These are phyloP conservation scores for Trichoderma afroharzianum DNA, from an alignment of 2,329 filamentous ascomycete species.

Conservation along the genomic window DNA sequence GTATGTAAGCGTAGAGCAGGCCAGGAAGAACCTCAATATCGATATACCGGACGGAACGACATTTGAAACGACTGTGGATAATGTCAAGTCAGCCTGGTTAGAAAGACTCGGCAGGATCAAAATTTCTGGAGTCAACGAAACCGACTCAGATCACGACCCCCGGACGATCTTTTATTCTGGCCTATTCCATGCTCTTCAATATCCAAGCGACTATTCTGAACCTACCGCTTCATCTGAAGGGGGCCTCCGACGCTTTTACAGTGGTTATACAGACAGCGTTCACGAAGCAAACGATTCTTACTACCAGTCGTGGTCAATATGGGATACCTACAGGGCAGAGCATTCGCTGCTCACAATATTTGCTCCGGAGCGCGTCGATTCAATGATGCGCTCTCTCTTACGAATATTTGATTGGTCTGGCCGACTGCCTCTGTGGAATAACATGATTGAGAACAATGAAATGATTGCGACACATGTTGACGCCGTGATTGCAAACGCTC, in stretches of 20 bases:
- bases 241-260: slow-evolving; percentile 37
- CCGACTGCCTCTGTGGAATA: slow-evolving; percentile 47
- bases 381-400: slow-evolving; percentile 45
- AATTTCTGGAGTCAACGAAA: slow-evolving; percentile 41
- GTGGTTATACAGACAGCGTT: slow-evolving; percentile 44
- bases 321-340: slow-evolving; percentile 48
- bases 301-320: slow-evolving; percentile 49
- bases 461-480: slow-evolving; percentile 50
- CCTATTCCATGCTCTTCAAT: slow-evolving; percentile 45
- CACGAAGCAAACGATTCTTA: slow-evolving; percentile 42
- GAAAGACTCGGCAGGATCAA: slow-evolving; percentile 42
- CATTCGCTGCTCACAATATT: slow-evolving; percentile 44
- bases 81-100: slow-evolving; percentile 41
- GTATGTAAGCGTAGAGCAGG: slow-evolving; percentile 45
- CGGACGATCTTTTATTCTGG: slow-evolving; percentile 44
- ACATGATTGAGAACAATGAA: slow-evolving; percentile 47
- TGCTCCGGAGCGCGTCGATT: slow-evolving; percentile 43
- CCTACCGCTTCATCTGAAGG: slow-evolving; percentile 28
- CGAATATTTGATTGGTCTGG: slow-evolving; percentile 45
- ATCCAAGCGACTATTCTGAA: slow-evolving; percentile 46
- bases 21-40: slow-evolving; percentile 42
- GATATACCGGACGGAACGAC: slow-evolving; percentile 35
- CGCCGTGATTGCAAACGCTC: slow-evolving; percentile 45
- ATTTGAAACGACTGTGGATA: slow-evolving; percentile 38
- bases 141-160: slow-evolving; percentile 39